Conservation (phyloP, 1,284 basidiomycete genomes). For the Cystobasidium pallidum region DNA sequence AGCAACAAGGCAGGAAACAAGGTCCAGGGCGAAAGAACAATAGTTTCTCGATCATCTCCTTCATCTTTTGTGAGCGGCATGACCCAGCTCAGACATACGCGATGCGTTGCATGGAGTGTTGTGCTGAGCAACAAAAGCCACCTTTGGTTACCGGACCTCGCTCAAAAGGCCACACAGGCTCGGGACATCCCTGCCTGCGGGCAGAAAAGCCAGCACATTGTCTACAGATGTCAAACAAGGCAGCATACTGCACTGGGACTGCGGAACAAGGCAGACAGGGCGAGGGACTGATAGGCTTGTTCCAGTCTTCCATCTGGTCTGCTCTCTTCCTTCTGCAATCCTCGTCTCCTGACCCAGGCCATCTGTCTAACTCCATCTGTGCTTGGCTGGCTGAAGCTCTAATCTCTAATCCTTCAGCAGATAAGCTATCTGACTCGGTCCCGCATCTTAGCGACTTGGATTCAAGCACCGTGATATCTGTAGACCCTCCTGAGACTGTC, state of each 20-base stretch:
- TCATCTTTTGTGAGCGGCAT: not conserved
- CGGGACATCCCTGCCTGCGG: too few species aligned
- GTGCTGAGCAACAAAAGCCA: not conserved
- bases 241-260: not conserved
- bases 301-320: not conserved
- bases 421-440: too few species aligned
- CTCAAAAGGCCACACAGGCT: not conserved
- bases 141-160: not conserved
- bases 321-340: not conserved
- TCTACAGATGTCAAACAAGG: not conserved
- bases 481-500: too few species aligned
- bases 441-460: too few species aligned
- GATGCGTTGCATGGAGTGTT: not conserved
- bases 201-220: constrained; percentile 1
- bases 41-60: constrained; percentile 9
- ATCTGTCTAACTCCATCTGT: not conserved
- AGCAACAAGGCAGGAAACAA: not conserved
- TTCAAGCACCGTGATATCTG: too few species aligned
- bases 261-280: not conserved
- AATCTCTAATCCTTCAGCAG: too few species aligned
- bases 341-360: not conserved
- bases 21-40: not conserved
- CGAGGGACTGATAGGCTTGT: too few species aligned
- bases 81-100: not conserved
- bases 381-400: not conserved